Conservation (phyloP, 2,329 filamentous ascomycete species). For the Pseudopithomyces chartarum region DNA sequence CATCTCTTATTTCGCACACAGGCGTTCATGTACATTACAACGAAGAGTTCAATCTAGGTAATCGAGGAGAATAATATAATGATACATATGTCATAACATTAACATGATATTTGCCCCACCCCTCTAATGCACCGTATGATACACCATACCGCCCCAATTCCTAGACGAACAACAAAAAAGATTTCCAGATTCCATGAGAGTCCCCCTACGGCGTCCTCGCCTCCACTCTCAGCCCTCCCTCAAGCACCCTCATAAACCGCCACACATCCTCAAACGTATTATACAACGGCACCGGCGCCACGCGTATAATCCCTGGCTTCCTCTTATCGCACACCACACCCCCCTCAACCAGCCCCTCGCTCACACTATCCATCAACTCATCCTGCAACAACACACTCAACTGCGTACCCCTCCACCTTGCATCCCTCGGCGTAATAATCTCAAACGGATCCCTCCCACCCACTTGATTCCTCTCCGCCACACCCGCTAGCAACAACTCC, state of each 20-base stretch:
- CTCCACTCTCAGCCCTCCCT: constrained; percentile 40
- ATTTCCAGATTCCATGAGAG: no score
- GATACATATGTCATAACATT: no score
- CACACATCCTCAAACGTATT: constrained; percentile 76
- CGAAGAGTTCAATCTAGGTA: no score
- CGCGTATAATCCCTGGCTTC: constrained; percentile 81
- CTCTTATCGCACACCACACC: constrained; percentile 82
- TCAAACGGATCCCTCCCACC: constrained; percentile 42
- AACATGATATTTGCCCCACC: no score
- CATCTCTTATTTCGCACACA: no score
- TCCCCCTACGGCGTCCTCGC: neutral
- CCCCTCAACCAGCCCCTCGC: constrained; percentile 65
- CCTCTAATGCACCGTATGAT: no score
- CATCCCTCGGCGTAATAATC: constrained; percentile 71
- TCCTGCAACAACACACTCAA: constrained; percentile 73
- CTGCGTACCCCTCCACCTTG: constrained; percentile 74
- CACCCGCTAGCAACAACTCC: constrained; percentile 33
- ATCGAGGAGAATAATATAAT: no score
- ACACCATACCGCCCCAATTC: no score
- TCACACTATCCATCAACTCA: constrained; percentile 71
- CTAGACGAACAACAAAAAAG: no score
- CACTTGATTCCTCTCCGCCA: constrained; percentile 25
- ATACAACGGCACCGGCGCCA: constrained; percentile 83
- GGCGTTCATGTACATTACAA: no score
- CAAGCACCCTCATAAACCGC: constrained; percentile 52